Evolutionary conservation across 2,329 filamentous ascomycete species (phyloP).

Genomic region (Aureobasidium sp.): DNA sequence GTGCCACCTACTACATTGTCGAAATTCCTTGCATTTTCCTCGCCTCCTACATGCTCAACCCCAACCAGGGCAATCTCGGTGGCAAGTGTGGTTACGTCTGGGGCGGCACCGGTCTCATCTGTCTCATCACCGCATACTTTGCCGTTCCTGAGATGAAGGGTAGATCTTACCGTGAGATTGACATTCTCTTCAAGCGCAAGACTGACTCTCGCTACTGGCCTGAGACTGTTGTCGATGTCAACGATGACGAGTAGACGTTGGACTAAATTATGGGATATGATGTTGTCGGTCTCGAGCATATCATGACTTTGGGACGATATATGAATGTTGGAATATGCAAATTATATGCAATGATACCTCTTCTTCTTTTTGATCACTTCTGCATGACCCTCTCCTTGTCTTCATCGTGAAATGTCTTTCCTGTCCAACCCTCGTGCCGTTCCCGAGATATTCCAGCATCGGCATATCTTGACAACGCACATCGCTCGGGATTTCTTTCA

Average conservation of each 20-base stretch:
- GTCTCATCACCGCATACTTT: slow-evolving; percentile 41
- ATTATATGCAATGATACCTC: too few species aligned
- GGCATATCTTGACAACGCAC: too few species aligned
- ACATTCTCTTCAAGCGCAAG: slow-evolving; percentile 51
- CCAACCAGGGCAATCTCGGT: slow-evolving; percentile 32
- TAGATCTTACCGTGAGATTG: slow-evolving; percentile 55
- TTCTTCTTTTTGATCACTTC: too few species aligned
- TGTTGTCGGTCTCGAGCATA: too few species aligned
- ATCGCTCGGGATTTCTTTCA: too few species aligned
- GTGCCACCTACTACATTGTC: slow-evolving; percentile 55
- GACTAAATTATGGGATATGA: too few species aligned
- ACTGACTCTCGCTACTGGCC: slow-evolving; percentile 50
- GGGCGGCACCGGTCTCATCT: slow-evolving; percentile 52
- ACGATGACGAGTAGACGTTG: slow-evolving; percentile 53
- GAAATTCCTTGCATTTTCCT: slow-evolving; percentile 63
- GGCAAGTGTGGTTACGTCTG: slow-evolving; percentile 55
- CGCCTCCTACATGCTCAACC: slow-evolving; percentile 54
- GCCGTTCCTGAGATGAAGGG: slow-evolving; percentile 51
- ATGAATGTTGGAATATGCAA: too few species aligned
- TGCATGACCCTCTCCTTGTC: too few species aligned
- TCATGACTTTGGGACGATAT: too few species aligned
- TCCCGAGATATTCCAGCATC: too few species aligned
- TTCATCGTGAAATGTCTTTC: too few species aligned
- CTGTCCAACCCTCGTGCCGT: too few species aligned
- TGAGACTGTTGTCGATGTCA: slow-evolving; percentile 49